Evolutionary conservation across 164 flowering plant species (phyloP), one percentile per base, ranked within the genome.

Genomic region (Protea cynaroides): DNA sequence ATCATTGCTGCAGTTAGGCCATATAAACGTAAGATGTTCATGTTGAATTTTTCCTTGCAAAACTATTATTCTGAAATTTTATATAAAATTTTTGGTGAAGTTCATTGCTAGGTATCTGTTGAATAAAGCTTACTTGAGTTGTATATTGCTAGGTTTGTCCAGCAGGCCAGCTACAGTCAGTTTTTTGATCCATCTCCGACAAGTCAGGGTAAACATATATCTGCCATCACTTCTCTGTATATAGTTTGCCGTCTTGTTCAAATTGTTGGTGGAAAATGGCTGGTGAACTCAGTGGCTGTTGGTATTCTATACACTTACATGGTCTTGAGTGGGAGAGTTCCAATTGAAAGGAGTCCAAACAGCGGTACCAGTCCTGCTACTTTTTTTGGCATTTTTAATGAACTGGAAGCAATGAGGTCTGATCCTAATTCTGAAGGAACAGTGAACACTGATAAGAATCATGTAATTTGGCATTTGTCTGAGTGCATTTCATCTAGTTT

Each of bases 171-270:
- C 7, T 4, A 19, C 7, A 7, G 46, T 52, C 18, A 23, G 2
- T 52, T 14, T 50, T 68, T 51, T 18, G 46, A 25, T 29, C 18
- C 15, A 23, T 51, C 29, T 46, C 57, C 52, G 70, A 10, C 36
- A 58, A 74, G 62, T 62, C 84, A 85, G 90, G 86, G 57, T 14
- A 63, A 61, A 59, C 62, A 58, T 59, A 17, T 81, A 44, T 85
- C 87, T 56, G 61, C 76, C 25, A 61, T 79, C 78, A 79, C 86
- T 53, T 83, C 84, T 69, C 63, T 85, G 50, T 85, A 76, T 65
- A 53, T 83, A 53, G 62, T 85, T 72, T 77, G 77, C 56, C 80
- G 80, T 43, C 78, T 85, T 72, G 76, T 85, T 65, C 87, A 83
- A 79, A 75, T 85, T 75, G 65, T 85, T 70, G 84, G 76, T 63